Percentiles rank a stretch among this genome's conserved stretches.
phyloP scores from a whole-genome alignment of 129 eudicot species.

The Artemisia argyi region DNA sequence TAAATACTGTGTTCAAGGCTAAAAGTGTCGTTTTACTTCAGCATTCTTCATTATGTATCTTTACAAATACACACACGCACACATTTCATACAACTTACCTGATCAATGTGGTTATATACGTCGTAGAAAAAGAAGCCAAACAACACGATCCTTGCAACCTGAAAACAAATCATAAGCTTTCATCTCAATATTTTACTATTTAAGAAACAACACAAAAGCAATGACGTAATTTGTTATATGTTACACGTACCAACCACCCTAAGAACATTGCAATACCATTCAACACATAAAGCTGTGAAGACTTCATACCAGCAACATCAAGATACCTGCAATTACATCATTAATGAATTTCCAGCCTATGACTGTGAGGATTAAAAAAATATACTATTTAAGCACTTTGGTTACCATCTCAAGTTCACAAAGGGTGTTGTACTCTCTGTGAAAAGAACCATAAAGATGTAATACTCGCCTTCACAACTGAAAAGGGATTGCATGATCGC shows the following conservation, averaged over 20 bases:
- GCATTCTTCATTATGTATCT: too few relatives aligned
- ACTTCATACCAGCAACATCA: slow-evolving; percentile 76
- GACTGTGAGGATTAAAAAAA: neutral
- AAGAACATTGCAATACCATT: slow-evolving; percentile 84
- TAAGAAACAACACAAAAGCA: neutral
- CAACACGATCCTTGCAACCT: slow-evolving; percentile 77
- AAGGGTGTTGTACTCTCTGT: slow-evolving; percentile 84
- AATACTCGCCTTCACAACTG: slow-evolving; percentile 63
- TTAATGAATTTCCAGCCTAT: slow-evolving; percentile 7
- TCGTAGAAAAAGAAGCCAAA: slow-evolving; percentile 71
- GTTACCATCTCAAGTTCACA: slow-evolving; percentile 86
- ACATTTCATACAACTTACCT: slow-evolving; percentile 34
- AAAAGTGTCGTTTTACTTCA: too few relatives aligned
- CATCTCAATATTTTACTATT: neutral
- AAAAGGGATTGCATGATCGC: slow-evolving; percentile 59
- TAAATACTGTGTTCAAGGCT: too few relatives aligned
- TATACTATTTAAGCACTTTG: slow-evolving; percentile 1
- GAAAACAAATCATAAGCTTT: slow-evolving; percentile 30
- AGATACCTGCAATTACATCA: slow-evolving; percentile 53
- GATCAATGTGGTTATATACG: slow-evolving; percentile 64
- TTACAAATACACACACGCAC: neutral
- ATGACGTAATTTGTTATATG: neutral
- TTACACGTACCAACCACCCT: slow-evolving; percentile 81
- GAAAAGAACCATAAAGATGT: slow-evolving; percentile 79
- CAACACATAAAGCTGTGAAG: slow-evolving; percentile 55